phyloP scores from a whole-genome alignment of 2,329 filamentous ascomycete species.

The Penicillium sp. region DNA sequence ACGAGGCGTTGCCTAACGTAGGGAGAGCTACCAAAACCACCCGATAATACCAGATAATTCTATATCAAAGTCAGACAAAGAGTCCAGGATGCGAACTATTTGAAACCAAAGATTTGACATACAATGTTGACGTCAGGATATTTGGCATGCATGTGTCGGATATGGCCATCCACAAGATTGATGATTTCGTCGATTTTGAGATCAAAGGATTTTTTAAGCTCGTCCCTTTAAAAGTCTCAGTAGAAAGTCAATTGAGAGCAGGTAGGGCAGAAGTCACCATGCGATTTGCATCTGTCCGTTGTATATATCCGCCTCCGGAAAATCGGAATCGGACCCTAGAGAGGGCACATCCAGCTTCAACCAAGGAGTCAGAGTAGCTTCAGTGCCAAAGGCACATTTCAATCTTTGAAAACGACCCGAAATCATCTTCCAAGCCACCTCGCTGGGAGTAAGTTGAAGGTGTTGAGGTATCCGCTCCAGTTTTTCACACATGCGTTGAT shows the following conservation, averaged over 20 bases:
- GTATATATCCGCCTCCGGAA: constrained; percentile 33
- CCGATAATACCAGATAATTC: constrained; percentile 39
- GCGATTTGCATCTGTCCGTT: constrained; percentile 37
- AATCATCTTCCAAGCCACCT: constrained; percentile 37
- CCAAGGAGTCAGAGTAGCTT: constrained; percentile 28
- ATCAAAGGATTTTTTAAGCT: constrained; percentile 31
- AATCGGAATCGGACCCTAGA: constrained; percentile 22
- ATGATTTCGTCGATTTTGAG: constrained; percentile 36
- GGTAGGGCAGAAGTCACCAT: constrained; percentile 26
- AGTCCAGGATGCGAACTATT: not conserved
- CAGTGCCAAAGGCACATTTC: constrained; percentile 40
- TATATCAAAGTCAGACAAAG: constrained; percentile 1
- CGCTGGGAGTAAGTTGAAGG: constrained; percentile 22
- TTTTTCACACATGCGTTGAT: constrained; percentile 30
- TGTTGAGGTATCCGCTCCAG: constrained; percentile 28
- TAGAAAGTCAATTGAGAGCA: not conserved
- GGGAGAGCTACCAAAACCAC: constrained; percentile 39
- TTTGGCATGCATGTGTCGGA: constrained; percentile 29
- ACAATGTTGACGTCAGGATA: constrained; percentile 36
- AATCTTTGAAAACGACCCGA: constrained; percentile 37
- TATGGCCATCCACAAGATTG: constrained; percentile 31
- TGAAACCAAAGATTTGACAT: not conserved
- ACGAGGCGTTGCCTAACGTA: constrained; percentile 35
- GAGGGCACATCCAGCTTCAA: constrained; percentile 36
- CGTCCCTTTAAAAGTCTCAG: constrained; percentile 11